phyloP scores from a whole-genome alignment of 208 protist species.

The Trypanosoma cruzi region DNA sequence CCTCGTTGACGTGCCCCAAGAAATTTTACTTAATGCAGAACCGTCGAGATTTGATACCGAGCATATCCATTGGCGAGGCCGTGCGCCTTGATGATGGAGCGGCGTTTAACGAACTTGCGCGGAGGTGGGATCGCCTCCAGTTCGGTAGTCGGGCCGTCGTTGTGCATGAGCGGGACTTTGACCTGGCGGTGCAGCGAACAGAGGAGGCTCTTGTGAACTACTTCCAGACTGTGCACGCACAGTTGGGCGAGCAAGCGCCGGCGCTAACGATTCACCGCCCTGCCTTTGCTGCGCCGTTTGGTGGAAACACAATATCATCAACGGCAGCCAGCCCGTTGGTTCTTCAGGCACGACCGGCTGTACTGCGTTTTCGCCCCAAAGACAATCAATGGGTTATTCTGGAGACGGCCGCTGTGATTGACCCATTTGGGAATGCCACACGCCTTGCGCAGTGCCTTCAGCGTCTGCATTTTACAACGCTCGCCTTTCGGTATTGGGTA shows the following conservation, averaged over 20 bases:
- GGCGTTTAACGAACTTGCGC: constrained; percentile 88
- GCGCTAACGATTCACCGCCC: constrained; percentile 85
- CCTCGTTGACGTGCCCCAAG: constrained; percentile 80
- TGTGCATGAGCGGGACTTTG: constrained; percentile 65
- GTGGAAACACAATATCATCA: background rate
- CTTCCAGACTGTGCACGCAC: constrained; percentile 75
- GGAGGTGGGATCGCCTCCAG: constrained; percentile 86
- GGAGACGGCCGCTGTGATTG: constrained; percentile 66
- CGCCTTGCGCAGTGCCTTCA: constrained; percentile 62
- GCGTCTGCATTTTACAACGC: constrained; percentile 76
- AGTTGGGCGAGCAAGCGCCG: constrained; percentile 80
- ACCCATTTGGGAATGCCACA: constrained; percentile 62
- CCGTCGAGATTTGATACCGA: constrained; percentile 55
- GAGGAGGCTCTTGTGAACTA: constrained; percentile 74
- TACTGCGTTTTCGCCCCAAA: constrained; percentile 83
- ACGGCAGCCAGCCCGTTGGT: constrained; percentile 19
- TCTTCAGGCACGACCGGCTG: constrained; percentile 67
- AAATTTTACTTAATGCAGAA: constrained; percentile 84
- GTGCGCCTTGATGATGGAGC: constrained; percentile 84
- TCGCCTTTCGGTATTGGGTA: constrained; percentile 76
- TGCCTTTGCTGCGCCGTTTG: constrained; percentile 70
- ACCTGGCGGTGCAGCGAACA: constrained; percentile 68
- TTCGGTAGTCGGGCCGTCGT: constrained; percentile 84
- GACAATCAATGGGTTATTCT: constrained; percentile 93
- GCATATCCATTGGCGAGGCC: constrained; percentile 72